These are phyloP conservation scores for Borealophlyctis nickersoniae DNA, from an alignment of 192 early-diverging fungal species.

Conservation along the genomic window DNA sequence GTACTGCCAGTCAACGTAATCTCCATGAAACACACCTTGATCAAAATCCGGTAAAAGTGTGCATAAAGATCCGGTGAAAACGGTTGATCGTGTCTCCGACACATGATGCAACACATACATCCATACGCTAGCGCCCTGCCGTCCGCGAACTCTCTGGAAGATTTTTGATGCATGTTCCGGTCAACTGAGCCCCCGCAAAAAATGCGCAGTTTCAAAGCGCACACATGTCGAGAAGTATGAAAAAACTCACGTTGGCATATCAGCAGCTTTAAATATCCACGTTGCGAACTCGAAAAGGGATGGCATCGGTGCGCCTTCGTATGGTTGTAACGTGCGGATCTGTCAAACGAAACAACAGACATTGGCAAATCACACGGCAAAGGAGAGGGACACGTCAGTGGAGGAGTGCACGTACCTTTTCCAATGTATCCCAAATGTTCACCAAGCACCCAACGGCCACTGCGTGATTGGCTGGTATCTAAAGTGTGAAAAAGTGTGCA, in stretches of 20 bases:
- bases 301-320: conserved; percentile 53
- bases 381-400: conserved; percentile 3
- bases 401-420: conserved; percentile 27
- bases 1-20: too few relatives aligned
- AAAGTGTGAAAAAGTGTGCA: neutral
- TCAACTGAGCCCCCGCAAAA: neutral
- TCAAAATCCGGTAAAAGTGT: conserved; percentile 68
- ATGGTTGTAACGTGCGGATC: conserved; percentile 59
- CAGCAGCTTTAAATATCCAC: conserved; percentile 75
- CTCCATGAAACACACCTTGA: conserved; percentile 54
- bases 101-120: conserved; percentile 73
- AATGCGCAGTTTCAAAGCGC: neutral
- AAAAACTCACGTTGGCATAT: conserved; percentile 51
- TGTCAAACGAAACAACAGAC: too few relatives aligned
- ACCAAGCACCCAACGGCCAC: conserved; percentile 65
- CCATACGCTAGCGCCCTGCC: conserved; percentile 68
- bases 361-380: too few relatives aligned
- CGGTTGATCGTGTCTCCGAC: conserved; percentile 65
- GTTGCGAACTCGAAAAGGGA: conserved; percentile 70
- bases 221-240: neutral
- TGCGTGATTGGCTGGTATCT: conserved; percentile 57
- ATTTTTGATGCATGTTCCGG: conserved; percentile 1
- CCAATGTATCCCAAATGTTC: conserved; percentile 65
- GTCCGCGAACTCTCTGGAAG: conserved; percentile 55
- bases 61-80: conserved; percentile 54